These are phyloP conservation scores for Tirmania nivea DNA, from an alignment of 495 filamentous ascomycete species.

Conservation along the genomic window DNA sequence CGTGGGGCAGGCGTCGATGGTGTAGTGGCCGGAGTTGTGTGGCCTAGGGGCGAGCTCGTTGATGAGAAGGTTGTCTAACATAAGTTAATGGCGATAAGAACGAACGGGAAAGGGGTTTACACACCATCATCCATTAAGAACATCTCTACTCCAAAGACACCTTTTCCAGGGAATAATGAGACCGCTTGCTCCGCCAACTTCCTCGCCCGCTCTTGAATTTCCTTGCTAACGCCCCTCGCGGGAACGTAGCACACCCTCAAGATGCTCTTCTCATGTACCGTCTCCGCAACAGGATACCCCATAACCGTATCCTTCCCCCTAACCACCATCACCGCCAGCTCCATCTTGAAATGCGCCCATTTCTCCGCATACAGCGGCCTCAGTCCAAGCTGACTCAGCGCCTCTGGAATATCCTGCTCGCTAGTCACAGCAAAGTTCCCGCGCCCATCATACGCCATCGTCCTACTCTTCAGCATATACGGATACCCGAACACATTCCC, in stretches of 20 bases:
- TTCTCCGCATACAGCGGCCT: conserved; percentile 72
- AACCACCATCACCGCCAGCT: conserved; percentile 86
- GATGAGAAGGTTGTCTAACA: conserved; percentile 38
- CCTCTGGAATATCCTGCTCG: conserved; percentile 43
- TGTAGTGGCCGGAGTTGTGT: conserved; percentile 94
- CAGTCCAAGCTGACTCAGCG: conserved; percentile 44
- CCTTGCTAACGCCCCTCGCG: conserved; percentile 44
- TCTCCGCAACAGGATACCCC: conserved; percentile 81
- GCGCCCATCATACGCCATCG: conserved; percentile 81
- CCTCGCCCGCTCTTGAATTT: conserved; percentile 42
- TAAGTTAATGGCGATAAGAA: background rate
- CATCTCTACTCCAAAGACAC: conserved; percentile 93
- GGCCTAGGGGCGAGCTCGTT: conserved; percentile 92
- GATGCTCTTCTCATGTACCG: conserved; percentile 81
- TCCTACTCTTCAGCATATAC: conserved; percentile 86
- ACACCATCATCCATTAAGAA: conserved; percentile 63
- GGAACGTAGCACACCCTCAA: conserved; percentile 87
- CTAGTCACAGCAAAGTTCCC: conserved; percentile 65
- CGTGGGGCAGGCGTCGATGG: conserved; percentile 69
- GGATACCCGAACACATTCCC: conserved; percentile 54
- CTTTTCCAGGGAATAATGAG: conserved; percentile 59
- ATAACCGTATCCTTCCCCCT: conserved; percentile 53
- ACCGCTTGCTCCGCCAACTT: conserved; percentile 61
- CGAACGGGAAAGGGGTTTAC: conserved; percentile 6
- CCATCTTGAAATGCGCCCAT: conserved; percentile 68